phyloP scores from a whole-genome alignment of 2,329 filamentous ascomycete species.

The Pseudofabraea citricarpa region DNA sequence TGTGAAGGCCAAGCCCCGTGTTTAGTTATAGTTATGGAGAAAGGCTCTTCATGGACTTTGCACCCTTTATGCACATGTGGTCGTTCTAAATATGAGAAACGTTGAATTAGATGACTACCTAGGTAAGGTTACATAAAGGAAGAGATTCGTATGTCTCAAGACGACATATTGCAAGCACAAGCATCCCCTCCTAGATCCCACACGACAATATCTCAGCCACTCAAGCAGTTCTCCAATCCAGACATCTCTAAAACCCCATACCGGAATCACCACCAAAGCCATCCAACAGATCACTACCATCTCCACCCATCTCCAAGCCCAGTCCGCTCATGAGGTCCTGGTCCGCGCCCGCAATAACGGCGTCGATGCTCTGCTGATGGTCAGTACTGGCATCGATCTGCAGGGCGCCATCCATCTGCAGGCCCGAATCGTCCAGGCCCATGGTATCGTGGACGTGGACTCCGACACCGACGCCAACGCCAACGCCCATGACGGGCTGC shows the following conservation, averaged over 20 bases:
- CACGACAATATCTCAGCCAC: too few relatives aligned
- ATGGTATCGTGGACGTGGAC: too few relatives aligned
- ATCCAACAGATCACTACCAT: background rate
- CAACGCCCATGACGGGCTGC: slow-evolving; percentile 8
- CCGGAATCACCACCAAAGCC: background rate
- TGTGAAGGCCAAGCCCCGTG: too few relatives aligned
- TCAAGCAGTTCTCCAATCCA: too few relatives aligned
- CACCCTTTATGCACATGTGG: too few relatives aligned
- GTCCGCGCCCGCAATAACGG: slow-evolving; percentile 1
- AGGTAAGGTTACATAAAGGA: too few relatives aligned
- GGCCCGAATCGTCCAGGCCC: slow-evolving; percentile 4
- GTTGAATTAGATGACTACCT: too few relatives aligned
- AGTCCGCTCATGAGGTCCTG: slow-evolving; percentile 1
- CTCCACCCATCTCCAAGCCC: background rate
- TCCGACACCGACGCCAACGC: slow-evolving; percentile 3
- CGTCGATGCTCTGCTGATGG: slow-evolving; percentile 3
- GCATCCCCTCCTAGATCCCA: background rate
- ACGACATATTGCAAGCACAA: too few relatives aligned
- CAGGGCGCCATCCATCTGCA: slow-evolving; percentile 9
- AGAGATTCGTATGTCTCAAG: too few relatives aligned
- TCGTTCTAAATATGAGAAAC: too few relatives aligned
- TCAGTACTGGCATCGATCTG: background rate
- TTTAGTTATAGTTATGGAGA: too few relatives aligned
- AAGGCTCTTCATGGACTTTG: too few relatives aligned
- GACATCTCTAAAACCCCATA: background rate